Base-by-base conservation (phyloP, 768 basidiomycete species). In the Lactifluus subvellereus region DNA sequence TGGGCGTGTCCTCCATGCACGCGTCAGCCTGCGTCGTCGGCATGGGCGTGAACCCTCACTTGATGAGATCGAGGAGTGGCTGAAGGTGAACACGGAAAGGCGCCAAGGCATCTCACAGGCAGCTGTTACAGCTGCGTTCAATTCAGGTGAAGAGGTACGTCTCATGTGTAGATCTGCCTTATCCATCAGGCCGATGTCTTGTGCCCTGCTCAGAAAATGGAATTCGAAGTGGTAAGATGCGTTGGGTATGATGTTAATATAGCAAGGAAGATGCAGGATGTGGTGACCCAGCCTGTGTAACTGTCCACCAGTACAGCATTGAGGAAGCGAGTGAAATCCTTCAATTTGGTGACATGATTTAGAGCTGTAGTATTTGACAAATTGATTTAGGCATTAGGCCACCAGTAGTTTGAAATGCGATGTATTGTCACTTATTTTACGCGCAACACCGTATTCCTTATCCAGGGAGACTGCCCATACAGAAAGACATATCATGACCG, bases 141-240 rank as follows among this genome's bases (percentile, higher is more conserved):
- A 13, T 16, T 49, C 38, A 6, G 62, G 58, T 6, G 14, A 49
- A n/a, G 58, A 64, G 58, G 62, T 63, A 20, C 6, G 57, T 40
- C 32, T 2, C 13, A 6, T 18, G 27, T 40, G 3, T 48, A 10
- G n/a, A 20, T 6, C 18, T 32, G 11, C 16, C 22, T 40, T 42
- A 3, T 22, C 11, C 8, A 20, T 9, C 9, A 16, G 6, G 33
- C 20, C 59, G 27, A 54, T 10, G 30, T 11, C 37, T 35, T 30
- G 9, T 32, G 14, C 42, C 14, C 27, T 47, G 1, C 13, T 6
- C 22, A 64, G 62, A 35, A n/a, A n/a, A 3, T 59, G 0, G 6
- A 9, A n/a, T 45, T 64, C 4, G 38, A 54, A 33, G 47, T 49
- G 1, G 30, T 55, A 7, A 50, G 10, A 11, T 60, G 48, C 7